Evolutionary conservation across 805 yeast species (phyloP), one percentile per base, ranked within the genome.

Genomic region (Myxozyma vanderwaltii): DNA sequence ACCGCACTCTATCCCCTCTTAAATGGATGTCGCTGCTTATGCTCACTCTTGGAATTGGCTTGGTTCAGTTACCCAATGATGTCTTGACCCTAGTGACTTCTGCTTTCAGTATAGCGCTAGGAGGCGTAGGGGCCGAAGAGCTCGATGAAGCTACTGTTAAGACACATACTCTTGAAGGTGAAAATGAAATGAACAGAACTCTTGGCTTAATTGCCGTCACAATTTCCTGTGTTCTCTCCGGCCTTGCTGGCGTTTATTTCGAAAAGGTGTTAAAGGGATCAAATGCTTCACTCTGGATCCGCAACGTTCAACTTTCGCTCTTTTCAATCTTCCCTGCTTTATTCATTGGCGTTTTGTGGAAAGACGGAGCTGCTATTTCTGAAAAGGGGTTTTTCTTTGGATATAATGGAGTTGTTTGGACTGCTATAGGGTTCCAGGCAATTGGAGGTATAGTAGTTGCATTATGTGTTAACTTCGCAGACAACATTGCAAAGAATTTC

Each of bases 231-330:
- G 61, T 73, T 7, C 64, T 75, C 40, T 69, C 74, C 23, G 79
- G 79, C 5, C 67, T 76, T 39, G 79, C 79, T 4, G 79, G 79
- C n/a, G 76, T 76, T 41, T 76, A 76, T 68, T 75, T 76, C 63
- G 79, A 76, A 53, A 74, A 74, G 63, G 77, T 74, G 29, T 70
- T 76, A 52, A 76, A 76, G 64, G 76, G 75, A 40, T 57, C 74
- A 19, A 68, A 67, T 52, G 69, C 71, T 35, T 56, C 65, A 6
- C 68, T 76, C 21, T 76, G 79, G 79, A 67, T 71, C 41, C 75
- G 79, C 40, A 76, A 76, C 58, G 71, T 76, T 29, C 79, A 76
- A 65, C 71, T 76, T 40, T 69, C 74, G 23, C 67, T 73, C 61
- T 76, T 74, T 61, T 75, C 78, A 2, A 60, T 76, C 27, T 64